phyloP scores from a whole-genome alignment of 2,329 filamentous ascomycete species.

The Fusarium praegraminearum region DNA sequence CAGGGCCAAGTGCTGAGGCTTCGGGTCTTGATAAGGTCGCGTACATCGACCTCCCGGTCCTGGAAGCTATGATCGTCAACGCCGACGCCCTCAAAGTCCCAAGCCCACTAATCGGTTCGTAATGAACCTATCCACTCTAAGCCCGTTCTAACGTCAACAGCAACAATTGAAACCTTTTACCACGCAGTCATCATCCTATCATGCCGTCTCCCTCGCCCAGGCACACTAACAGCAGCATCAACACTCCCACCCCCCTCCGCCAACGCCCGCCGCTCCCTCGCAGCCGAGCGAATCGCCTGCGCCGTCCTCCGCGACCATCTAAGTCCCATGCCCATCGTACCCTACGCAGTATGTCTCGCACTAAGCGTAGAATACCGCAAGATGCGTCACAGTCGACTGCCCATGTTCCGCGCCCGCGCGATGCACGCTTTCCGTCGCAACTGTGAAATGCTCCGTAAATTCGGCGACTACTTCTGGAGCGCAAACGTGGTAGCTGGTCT shows the following conservation, averaged over 20 bases:
- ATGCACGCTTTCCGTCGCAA: constrained; percentile 66
- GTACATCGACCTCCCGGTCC: constrained; percentile 66
- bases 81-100: constrained; percentile 64
- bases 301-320: constrained; percentile 65
- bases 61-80: constrained; percentile 68
- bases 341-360: constrained; percentile 71
- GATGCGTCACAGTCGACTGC: constrained; percentile 70
- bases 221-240: constrained; percentile 55
- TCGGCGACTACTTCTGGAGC: constrained; percentile 70
- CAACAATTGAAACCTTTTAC: constrained; percentile 72
- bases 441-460: constrained; percentile 63
- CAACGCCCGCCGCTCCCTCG: constrained; percentile 68
- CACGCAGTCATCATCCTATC: constrained; percentile 73
- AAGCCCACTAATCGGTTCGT: constrained; percentile 62
- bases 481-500: constrained; percentile 66
- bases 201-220: constrained; percentile 63
- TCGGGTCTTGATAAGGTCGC: constrained; percentile 58
- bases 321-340: constrained; percentile 68
- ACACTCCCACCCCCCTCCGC: constrained; percentile 61
- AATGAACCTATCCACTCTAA: background rate
- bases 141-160: constrained; percentile 52
- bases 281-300: constrained; percentile 68
- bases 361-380: constrained; percentile 73
- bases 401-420: constrained; percentile 69
- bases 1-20: constrained; percentile 58